Percentiles rank a stretch among this genome's conserved stretches.
phyloP scores from a whole-genome alignment of 192 early-diverging fungal species.

The Obelidium mucronatum region DNA sequence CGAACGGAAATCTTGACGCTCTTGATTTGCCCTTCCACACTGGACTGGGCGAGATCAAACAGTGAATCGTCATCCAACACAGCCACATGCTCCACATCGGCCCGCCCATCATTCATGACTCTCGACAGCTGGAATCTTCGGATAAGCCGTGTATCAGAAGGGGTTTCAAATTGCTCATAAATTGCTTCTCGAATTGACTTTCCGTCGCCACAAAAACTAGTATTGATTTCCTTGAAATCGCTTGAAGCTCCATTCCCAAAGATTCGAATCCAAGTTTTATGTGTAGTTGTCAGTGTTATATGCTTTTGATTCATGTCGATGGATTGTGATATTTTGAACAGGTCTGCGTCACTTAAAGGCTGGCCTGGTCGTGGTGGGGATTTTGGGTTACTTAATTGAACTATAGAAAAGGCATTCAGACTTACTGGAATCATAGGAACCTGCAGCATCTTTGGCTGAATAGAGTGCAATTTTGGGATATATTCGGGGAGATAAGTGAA shows the following conservation, averaged over 20 bases:
- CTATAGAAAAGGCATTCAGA: no score
- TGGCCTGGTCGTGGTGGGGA: neutral
- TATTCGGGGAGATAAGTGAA: neutral
- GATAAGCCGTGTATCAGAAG: no score
- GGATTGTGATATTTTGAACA: neutral
- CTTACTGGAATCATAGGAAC: conserved; percentile 10
- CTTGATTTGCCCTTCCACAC: no score
- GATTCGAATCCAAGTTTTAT: no score
- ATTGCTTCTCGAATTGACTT: neutral
- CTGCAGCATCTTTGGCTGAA: conserved; percentile 17
- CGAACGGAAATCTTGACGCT: no score
- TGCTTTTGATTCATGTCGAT: conserved; percentile 10
- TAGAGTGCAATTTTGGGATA: neutral
- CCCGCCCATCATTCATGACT: neutral
- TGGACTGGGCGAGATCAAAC: conserved; percentile 2
- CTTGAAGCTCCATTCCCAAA: no score
- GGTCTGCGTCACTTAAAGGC: neutral
- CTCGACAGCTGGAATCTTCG: neutral
- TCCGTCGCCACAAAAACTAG: conserved; percentile 6
- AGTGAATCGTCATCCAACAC: conserved; percentile 6
- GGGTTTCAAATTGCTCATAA: neutral
- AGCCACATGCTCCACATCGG: no score
- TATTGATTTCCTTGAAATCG: no score
- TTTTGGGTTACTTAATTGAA: neutral
- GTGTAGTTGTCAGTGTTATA: neutral